Percentiles rank a stretch among this genome's conserved stretches.
Conservation (phyloP, 345 rosid species). For the Turritis glabra region DNA sequence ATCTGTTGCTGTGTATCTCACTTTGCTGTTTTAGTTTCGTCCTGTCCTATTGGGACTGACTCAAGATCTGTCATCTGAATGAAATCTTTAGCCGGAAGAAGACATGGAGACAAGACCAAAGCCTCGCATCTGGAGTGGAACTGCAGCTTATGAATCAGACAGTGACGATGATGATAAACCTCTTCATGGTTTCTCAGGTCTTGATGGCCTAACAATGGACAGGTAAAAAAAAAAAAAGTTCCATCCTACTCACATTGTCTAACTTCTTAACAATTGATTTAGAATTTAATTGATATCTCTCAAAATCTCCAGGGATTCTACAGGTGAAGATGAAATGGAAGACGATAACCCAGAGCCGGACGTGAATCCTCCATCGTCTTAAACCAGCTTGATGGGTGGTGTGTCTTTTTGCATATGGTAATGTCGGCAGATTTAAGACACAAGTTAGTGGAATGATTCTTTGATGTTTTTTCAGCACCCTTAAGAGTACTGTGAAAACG, state of each 20-base stretch:
- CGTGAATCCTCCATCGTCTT: slow-evolving; percentile 38
- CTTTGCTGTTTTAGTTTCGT: background rate
- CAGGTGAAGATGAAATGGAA: slow-evolving; percentile 49
- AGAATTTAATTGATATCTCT: background rate
- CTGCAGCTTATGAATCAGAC: slow-evolving; percentile 75
- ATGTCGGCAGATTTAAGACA: background rate
- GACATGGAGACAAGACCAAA: slow-evolving; percentile 48
- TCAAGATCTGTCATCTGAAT: slow-evolving; percentile 9
- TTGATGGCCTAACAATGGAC: slow-evolving; percentile 40
- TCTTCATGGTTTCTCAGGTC: slow-evolving; percentile 40
- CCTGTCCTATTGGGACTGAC: background rate
- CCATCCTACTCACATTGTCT: slow-evolving; percentile 1
- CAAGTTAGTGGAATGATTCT: slow-evolving; percentile 17
- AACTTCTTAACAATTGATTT: background rate
- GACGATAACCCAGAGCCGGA: slow-evolving; percentile 43
- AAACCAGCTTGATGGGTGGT: slow-evolving; percentile 14
- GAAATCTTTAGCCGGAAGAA: slow-evolving; percentile 35
- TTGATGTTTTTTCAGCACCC: slow-evolving; percentile 4
- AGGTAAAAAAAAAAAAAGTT: slow-evolving; percentile 33
- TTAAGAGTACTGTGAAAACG: slow-evolving; percentile 2
- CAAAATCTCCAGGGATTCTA: slow-evolving; percentile 33
- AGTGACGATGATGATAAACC: slow-evolving; percentile 69
- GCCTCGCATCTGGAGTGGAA: slow-evolving; percentile 82
- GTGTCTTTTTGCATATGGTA: slow-evolving; percentile 21
- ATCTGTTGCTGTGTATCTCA: slow-evolving; percentile 18